Percentiles rank a stretch among this genome's conserved stretches.
Conservation (phyloP, 331 rosid species). For the Quercus tomentella region DNA sequence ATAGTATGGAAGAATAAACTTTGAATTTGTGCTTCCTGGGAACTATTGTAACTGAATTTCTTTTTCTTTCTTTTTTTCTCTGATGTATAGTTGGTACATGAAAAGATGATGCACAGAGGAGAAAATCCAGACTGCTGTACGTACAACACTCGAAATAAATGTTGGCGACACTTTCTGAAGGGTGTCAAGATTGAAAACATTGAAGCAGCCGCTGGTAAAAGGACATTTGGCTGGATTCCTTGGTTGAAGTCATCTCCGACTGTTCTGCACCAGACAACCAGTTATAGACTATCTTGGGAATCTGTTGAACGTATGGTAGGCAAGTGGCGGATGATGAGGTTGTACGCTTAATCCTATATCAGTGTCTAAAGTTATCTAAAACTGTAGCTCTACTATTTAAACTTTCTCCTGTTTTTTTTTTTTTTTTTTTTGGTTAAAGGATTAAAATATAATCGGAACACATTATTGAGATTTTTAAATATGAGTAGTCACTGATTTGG, state of each 20-base stretch:
- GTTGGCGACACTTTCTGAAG: constrained; percentile 58
- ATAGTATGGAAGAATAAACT: neutral
- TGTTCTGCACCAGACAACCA: neutral
- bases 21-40: neutral
- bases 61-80: neutral
- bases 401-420: neutral
- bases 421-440: neutral
- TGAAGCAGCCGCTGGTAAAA: neutral
- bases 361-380: too few species aligned
- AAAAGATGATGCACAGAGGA: constrained; percentile 23
- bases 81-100: constrained; percentile 33
- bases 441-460: too few species aligned
- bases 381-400: too few species aligned
- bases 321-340: neutral
- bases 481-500: too few species aligned
- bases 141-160: constrained; percentile 27
- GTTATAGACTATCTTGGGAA: constrained; percentile 26
- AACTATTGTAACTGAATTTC: constrained; percentile 6
- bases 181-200: constrained; percentile 28
- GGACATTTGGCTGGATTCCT: constrained; percentile 2
- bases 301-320: neutral
- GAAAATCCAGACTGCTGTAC: constrained; percentile 42
- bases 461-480: too few species aligned
- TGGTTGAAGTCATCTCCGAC: constrained; percentile 22
- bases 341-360: neutral